Conservation (phyloP, 345 rosid species). For the Noccaea caerulescens region DNA sequence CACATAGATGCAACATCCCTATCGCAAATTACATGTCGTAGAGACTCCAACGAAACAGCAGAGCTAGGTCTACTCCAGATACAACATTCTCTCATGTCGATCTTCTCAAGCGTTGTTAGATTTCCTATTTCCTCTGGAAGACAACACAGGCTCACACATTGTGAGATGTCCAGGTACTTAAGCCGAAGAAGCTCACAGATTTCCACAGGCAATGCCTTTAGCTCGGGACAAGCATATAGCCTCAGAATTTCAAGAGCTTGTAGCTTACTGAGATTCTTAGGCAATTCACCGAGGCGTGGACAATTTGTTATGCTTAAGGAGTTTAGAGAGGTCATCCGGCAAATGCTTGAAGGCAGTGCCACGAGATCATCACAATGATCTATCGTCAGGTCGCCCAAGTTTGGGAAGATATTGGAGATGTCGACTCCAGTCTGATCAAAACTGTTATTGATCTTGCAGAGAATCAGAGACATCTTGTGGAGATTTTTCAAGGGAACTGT, state of each 20-base stretch:
- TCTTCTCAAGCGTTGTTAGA: slow-evolving; percentile 65
- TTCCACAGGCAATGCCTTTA: slow-evolving; percentile 58
- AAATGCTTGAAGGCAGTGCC: slow-evolving; percentile 63
- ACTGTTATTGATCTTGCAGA: slow-evolving; percentile 71
- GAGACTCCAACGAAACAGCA: slow-evolving; percentile 52
- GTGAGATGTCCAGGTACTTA: slow-evolving; percentile 77
- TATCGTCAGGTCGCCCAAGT: slow-evolving; percentile 63
- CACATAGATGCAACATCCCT: slow-evolving; percentile 66
- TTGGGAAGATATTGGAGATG: slow-evolving; percentile 63
- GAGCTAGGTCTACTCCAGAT: slow-evolving; percentile 53
- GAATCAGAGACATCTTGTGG: slow-evolving; percentile 68
- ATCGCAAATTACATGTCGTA: slow-evolving; percentile 70
- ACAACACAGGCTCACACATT: slow-evolving; percentile 59
- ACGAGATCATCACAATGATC: slow-evolving; percentile 82
- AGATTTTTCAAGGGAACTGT: slow-evolving; percentile 53
- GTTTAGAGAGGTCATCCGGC: slow-evolving; percentile 52
- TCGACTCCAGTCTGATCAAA: slow-evolving; percentile 56
- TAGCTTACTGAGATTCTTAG: slow-evolving; percentile 56
- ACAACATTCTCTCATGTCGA: slow-evolving; percentile 91
- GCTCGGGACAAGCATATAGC: slow-evolving; percentile 76
- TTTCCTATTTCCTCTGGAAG: slow-evolving; percentile 71
- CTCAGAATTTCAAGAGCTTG: slow-evolving; percentile 58
- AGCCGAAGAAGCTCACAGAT: slow-evolving; percentile 59
- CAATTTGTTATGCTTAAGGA: slow-evolving; percentile 84
- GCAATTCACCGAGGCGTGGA: slow-evolving; percentile 67